Evolutionary conservation across 257 asterid genomes (phyloP), one percentile per base, ranked within the genome.

Genomic region (Nicotiana paniculata): DNA sequence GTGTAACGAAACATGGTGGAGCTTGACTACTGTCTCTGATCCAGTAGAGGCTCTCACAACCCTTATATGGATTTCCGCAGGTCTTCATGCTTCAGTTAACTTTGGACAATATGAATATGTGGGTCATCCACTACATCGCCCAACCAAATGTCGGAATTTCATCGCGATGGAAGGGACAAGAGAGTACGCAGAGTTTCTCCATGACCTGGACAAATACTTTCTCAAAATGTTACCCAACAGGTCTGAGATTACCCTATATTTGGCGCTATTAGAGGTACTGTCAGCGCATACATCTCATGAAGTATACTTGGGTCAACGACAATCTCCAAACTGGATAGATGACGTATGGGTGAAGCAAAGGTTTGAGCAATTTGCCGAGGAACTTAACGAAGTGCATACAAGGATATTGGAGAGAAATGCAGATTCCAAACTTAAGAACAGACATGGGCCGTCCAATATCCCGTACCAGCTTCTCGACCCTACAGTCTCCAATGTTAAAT

Each of bases 121-220:
- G 28, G 91, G 91, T 39, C 86, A 88, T 79, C 91, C 91, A 53
- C 90, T 84, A 70, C 87, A 88, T 77, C 86, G 87, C 39, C 87
- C 91, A 55, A 84, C 82, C 21, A 66, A 69, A 59, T 88, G 90
- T 82, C 81, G 74, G n/a, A 83, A 79, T 39, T 84, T 84, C 76
- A 79, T 90, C 78, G 91, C 91, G 12, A 39, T 61, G 13, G 91
- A 88, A 85, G 93, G 90, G 83, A 90, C 91, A 79, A 64, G 18
- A 70, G 93, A 88, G 72, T 90, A 87, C n/a, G 93, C 90, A 30
- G 89, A 87, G 78, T 86, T 90, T 83, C 89, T 87, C 57, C 75
- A 53, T 32, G 81, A 85, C 81, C 90, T 91, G 1, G 90, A 90
- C 58, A 87, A 72, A 69, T 87, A 77, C 77, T 90, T 77, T 59